Evolutionary conservation across 2,329 filamentous ascomycete species (phyloP), one percentile per base, ranked within the genome.

Genomic region (Setomelanomma holmii): DNA sequence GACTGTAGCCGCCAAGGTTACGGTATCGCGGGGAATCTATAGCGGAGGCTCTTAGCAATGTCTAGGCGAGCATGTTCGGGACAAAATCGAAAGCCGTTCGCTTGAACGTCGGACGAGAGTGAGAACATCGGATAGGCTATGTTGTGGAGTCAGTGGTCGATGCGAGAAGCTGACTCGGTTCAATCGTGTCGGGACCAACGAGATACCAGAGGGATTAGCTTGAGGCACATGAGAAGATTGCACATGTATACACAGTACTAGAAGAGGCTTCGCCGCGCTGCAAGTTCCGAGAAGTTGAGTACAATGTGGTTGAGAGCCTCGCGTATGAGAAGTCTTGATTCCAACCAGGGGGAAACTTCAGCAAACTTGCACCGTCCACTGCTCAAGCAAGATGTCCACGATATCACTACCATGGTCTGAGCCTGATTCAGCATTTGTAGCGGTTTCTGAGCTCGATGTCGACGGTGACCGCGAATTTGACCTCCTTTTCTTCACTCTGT

Each of bases 301-400:
- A n/a, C n/a, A n/a, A n/a, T n/a, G n/a, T n/a, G n/a, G n/a, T n/a
- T n/a, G n/a, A n/a, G n/a, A n/a, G n/a, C n/a, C n/a, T n/a, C n/a
- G n/a, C n/a, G n/a, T n/a, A n/a, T n/a, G n/a, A n/a, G n/a, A n/a
- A n/a, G n/a, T n/a, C n/a, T n/a, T n/a, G n/a, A n/a, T n/a, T n/a
- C n/a, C n/a, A n/a, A n/a, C n/a, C n/a, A n/a, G n/a, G n/a, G 40
- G 22, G 40, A 3, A 8, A 42, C 14, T 3, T 6, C 14, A 30
- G 10, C 27, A 8, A 30, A 30, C 27, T 14, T 10, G 3, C 10
- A 58, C 43, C 2, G 51, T 60, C 58, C 61, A 66, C 19, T 64
- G 36, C 20, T 55, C 53, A 39, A 66, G 46, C 21, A 66, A 22
- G 5, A 63, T 21, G 49, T 66, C 61, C 12, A 66, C 56, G 40